Conservation (phyloP, 2,329 filamentous ascomycete genomes). For the Paecilomyces fulvus region DNA sequence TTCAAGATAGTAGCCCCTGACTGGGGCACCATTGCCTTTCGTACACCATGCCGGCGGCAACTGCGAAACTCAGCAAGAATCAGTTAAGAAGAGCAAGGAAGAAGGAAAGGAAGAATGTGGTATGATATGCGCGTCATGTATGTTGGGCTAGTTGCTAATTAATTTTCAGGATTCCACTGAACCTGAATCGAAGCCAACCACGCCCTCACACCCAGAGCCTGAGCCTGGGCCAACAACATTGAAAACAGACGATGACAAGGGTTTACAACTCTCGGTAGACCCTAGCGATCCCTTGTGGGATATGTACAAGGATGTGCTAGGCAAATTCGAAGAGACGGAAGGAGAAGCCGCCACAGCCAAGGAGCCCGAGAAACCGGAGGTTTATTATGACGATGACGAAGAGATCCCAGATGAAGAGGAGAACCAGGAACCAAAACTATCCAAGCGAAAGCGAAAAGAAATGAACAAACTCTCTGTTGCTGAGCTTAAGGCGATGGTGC, state of each 20-base stretch:
- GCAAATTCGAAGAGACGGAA: constrained; percentile 62
- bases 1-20: neutral
- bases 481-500: constrained; percentile 85
- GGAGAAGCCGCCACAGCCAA: constrained; percentile 57
- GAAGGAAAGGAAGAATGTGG: constrained; percentile 75
- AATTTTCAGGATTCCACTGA: constrained; percentile 19
- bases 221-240: constrained; percentile 6
- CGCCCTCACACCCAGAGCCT: constrained; percentile 3
- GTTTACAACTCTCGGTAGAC: constrained; percentile 43
- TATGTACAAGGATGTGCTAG: constrained; percentile 75
- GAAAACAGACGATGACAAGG: constrained; percentile 36
- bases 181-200: constrained; percentile 4
- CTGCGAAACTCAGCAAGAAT: constrained; percentile 77
- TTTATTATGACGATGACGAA: constrained; percentile 75
- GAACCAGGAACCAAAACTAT: constrained; percentile 59
- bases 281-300: constrained; percentile 67
- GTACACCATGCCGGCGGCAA: constrained; percentile 13
- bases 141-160: constrained; percentile 10
- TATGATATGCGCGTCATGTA: constrained; percentile 22
- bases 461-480: constrained; percentile 89
- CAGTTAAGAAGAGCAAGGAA: constrained; percentile 87
- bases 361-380: constrained; percentile 70
- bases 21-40: neutral
- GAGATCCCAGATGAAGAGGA: constrained; percentile 73
- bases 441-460: constrained; percentile 91